Percentiles rank a stretch among this genome's conserved stretches.
These are phyloP conservation scores for Waltiozyma sp. DNA, from an alignment of 1,139 yeast genomes.

Conservation along the genomic window DNA sequence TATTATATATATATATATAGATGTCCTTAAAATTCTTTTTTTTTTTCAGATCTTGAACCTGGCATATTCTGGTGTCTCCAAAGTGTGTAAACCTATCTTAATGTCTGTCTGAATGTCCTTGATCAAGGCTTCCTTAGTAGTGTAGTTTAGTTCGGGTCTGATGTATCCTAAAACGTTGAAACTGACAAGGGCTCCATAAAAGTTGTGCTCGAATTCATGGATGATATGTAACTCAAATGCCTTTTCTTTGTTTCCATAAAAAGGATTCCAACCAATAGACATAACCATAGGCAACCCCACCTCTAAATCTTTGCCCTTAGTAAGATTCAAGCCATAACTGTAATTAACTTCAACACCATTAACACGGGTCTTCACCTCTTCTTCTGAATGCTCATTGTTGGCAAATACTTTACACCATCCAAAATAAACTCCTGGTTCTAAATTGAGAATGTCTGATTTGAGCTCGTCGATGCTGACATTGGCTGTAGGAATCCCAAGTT, in stretches of 20 bases:
- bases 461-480: conserved; percentile 60
- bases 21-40: background rate
- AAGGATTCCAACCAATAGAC: conserved; percentile 96
- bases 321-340: conserved; percentile 49
- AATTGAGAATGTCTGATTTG: conserved; percentile 22
- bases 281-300: conserved; percentile 74
- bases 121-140: conserved; percentile 77
- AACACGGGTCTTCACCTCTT: conserved; percentile 17
- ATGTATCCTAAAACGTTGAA: conserved; percentile 76
- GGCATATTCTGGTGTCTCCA: conserved; percentile 27
- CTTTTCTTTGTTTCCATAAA: conserved; percentile 64
- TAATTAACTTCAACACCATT: conserved; percentile 36
- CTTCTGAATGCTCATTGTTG: conserved; percentile 5
- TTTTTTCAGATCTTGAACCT: conserved; percentile 1
- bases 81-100: conserved; percentile 44
- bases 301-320: conserved; percentile 27
- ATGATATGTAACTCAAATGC: conserved; percentile 85
- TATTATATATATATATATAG: too few relatives aligned
- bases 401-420: conserved; percentile 52
- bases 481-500: conserved; percentile 93
- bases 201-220: conserved; percentile 53
- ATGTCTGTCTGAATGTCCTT: conserved; percentile 79
- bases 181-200: conserved; percentile 73
- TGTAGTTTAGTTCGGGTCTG: conserved; percentile 83
- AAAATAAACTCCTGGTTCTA: conserved; percentile 81